Base-by-base conservation (phyloP, 2,329 filamentous ascomycete genomes). In the Colletotrichum echinochloae region DNA sequence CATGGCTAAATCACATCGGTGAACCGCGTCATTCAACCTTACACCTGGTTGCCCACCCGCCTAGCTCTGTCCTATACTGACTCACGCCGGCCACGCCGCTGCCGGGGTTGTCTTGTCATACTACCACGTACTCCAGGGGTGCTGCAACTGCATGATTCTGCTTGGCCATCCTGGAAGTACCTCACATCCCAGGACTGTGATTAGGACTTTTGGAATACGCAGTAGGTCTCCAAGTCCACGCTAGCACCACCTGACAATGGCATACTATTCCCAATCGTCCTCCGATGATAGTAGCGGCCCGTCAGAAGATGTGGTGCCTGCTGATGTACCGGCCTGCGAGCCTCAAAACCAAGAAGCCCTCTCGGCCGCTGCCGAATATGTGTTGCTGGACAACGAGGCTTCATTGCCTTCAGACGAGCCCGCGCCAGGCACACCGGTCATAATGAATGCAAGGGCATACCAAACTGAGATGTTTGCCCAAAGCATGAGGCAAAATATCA, bases 391-490 rank as follows among this genome's bases (percentile, higher is more conserved):
- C 55, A 61, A 60, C 57, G 69, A 71, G 66, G 66, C 48, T 35
- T 44, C 63, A 49, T 66, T 30, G 56, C 37, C 57, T 54, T 26
- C 35, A 65, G 54, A 41, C 23, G 66, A 70, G 44, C 18, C 60
- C 54, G 49, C 46, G 28, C 48, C 66, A 65, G 54, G 54, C 65
- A 71, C 33, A 14, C 64, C 74, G 9, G 70, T 67, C 26, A 73
- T 78, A 49, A 82, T 88, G 74, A 78, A 80, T 66, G 78, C 86
- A 23, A 82, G 92, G 56, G 88, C 86, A 1, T 95, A 95, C 75
- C 92, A 95, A 79, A 77, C 88, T 26, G 93, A 95, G 80, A 94
- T 95, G 92, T 84, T 93, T 63, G 86, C 91, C 69, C 86, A 88
- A 75, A 94, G 91, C 75, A 82, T 93, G 75, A 85, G 86, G 71